Base-by-base conservation (phyloP, 768 basidiomycete species). In the Boletus sp. region DNA sequence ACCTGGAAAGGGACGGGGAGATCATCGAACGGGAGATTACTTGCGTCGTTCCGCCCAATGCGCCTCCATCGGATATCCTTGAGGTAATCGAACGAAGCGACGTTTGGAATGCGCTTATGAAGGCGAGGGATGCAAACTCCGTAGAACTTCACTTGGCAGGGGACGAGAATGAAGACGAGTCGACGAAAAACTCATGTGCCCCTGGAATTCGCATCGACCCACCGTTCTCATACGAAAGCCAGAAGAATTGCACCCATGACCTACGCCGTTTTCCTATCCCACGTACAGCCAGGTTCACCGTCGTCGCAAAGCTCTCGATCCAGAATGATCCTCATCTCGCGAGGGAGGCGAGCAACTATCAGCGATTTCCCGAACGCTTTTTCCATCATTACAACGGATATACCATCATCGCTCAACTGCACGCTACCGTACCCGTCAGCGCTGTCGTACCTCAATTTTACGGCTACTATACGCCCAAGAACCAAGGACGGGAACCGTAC, bases 261-360 rank as follows among this genome's bases (percentile, higher is more conserved):
- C 4, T 12, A 6, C 6, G 7, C 1, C 11, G 50, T 24, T 24
- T 24, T 24, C 24, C 24, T 20, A 37, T 45, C 9, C 70, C 63
- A 2, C 64, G 53, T 5, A 81, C 77, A 3, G 69, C 73, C 15
- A 76, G 51, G 39, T 74, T 82, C 12, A 59, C 65, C 1, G 79
- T 80, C 3, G 68, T 70, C 20, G 80, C 76, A 0, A 33, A 33
- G 33, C 33, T 33, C 33, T 33, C 33, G 8, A 33, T 11, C 7
- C 3, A 33, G 33, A 33, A 33, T 33, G 33, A 33, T 11, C 33
- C 7, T 33, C 33, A 33, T 33, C 11, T 24, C 24, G 24, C 1
- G 24, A 24, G 2, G 24, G 24, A 24, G 24, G 24, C 24, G 24
- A 24, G 24, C 24, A 24, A 24, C 24, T 24, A 24, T 24, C 24